Conservation (phyloP, 305 asterid species). For the Caryopteris hybrid region DNA sequence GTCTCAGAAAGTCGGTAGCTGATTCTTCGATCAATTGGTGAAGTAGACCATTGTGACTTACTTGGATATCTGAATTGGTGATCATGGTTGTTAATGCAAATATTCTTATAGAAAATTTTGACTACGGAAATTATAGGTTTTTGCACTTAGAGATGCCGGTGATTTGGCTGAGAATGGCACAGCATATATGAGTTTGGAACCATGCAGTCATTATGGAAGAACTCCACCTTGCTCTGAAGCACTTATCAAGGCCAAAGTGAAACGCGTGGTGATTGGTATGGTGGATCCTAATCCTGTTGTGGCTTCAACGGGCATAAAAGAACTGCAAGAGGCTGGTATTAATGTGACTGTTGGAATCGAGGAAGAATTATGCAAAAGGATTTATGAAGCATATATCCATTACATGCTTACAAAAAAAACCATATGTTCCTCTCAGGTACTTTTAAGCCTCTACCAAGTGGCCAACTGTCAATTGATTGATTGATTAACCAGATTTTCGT, state of each 20-base stretch:
- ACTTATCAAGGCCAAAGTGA: constrained; percentile 77
- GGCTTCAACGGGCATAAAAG: constrained; percentile 72
- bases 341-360: constrained; percentile 77
- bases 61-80: not conserved
- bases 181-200: constrained; percentile 91
- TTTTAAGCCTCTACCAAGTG: not conserved
- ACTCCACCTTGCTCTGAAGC: constrained; percentile 98
- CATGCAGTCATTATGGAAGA: constrained; percentile 94
- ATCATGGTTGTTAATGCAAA: constrained; percentile 1
- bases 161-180: constrained; percentile 74
- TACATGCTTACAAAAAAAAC: constrained; percentile 73
- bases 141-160: constrained; percentile 91
- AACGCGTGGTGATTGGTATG: constrained; percentile 85
- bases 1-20: too few species aligned
- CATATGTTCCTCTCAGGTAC: constrained; percentile 81
- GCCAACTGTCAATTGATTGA: not conserved
- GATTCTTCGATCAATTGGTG: too few species aligned
- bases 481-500: not conserved
- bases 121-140: constrained; percentile 48
- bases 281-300: constrained; percentile 93
- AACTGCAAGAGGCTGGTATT: constrained; percentile 72
- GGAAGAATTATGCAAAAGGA: constrained; percentile 76
- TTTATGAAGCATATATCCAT: constrained; percentile 76
- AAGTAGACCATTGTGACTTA: too few species aligned
- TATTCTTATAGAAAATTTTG: not conserved